Evolutionary conservation across 2,329 filamentous ascomycete species (phyloP), one percentile per base, ranked within the genome.

Genomic region (Penicillium sp.): DNA sequence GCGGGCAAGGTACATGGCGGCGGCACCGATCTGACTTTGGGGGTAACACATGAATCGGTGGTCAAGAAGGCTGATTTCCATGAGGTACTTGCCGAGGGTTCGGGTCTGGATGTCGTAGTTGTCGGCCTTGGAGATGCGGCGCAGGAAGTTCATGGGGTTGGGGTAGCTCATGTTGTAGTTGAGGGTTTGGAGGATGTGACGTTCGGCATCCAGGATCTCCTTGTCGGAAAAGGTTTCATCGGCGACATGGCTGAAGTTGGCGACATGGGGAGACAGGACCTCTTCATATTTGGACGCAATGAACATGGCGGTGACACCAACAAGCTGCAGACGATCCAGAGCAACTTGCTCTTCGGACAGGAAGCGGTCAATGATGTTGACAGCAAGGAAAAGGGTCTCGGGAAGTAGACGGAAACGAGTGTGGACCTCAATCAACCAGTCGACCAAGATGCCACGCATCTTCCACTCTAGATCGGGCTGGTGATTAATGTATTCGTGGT

Each of bases 81-180:
- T 92, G 48, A 99, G 83, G 76, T 98, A 99, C 80, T 99, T 99
- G 76, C 92, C 95, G 59, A 99, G 86, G 47, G 95, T 99, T 69
- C 95, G 91, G 60, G 93, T 96, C 76, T 97, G 92, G 70, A 98
- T 96, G 77, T 99, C 93, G 79, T 99, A 99, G 82, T 96, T 95
- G 80, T 99, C 96, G 71, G 95, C 96, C 83, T 99, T 99, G 61
- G 93, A 98, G 77, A 99, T 96, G 66, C 96, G 91, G 64, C 95
- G 91, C 60, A 99, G 86, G 81, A 99, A 99, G 84, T 99, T 99
- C 95, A 99, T 99, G 23, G 95, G 95, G 78, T 99, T 99, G 55
- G 95, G 95, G 73, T 97, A 99, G 81, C 93, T 97, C 63, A 99
- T 87, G 74, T 99, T 93, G 76, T 97, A 99, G 80, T 97, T 89